These are phyloP conservation scores for Malus hybrid DNA, from an alignment of 331 rosid genomes.

Conservation along the genomic window DNA sequence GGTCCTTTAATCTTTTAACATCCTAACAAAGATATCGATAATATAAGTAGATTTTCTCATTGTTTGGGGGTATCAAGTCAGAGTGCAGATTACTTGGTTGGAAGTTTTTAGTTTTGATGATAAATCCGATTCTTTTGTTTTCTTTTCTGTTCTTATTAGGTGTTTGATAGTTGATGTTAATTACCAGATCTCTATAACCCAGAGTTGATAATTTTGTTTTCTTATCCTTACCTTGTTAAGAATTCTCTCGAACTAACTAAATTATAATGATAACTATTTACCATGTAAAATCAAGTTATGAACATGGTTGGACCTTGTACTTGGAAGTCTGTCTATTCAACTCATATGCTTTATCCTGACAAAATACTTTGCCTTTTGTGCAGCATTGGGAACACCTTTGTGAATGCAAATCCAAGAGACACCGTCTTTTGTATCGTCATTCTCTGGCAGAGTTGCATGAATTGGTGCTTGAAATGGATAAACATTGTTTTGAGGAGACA, in stretches of 20 bases:
- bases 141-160: background rate
- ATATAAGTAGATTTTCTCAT: background rate
- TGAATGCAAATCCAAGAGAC: slow-evolving; percentile 74
- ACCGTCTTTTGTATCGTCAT: slow-evolving; percentile 72
- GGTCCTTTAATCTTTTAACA: background rate
- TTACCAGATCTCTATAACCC: background rate
- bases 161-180: background rate
- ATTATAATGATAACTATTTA: background rate
- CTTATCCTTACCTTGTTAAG: background rate
- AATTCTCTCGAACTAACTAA: background rate
- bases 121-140: background rate
- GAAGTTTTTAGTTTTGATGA: background rate
- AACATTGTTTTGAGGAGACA: slow-evolving; percentile 43
- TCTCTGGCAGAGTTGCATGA: slow-evolving; percentile 77
- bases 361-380: slow-evolving; percentile 24
- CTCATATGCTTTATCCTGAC: slow-evolving; percentile 1
- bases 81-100: background rate
- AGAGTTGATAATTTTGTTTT: background rate
- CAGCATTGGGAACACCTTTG: slow-evolving; percentile 96
- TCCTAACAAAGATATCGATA: background rate
- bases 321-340: background rate
- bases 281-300: background rate
- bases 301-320: background rate
- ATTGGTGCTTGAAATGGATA: slow-evolving; percentile 51
- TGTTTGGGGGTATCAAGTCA: background rate